Percentiles rank a stretch among this genome's conserved stretches.
Evolutionary conservation across 2,329 filamentous ascomycete genomes (phyloP).

Genomic region (Colletotrichum viniferum): DNA sequence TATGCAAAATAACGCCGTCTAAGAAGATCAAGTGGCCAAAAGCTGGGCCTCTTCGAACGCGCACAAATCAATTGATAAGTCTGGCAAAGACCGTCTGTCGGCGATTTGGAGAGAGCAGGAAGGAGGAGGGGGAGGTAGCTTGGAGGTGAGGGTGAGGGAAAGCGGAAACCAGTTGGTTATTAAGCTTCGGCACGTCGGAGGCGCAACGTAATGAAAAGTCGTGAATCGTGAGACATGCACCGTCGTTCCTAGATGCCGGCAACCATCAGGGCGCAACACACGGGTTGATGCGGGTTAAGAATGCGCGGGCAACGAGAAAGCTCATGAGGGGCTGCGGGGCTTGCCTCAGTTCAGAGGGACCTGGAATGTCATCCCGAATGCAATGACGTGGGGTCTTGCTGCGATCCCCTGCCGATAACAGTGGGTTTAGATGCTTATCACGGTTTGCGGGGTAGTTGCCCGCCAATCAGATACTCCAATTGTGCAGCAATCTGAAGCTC

Average conservation of each 20-base stretch:
- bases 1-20: neutral
- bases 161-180: conserved; percentile 1
- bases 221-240: conserved; percentile 2
- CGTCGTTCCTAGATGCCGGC: neutral
- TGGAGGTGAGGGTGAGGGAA: neutral
- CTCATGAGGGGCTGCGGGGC: conserved; percentile 13
- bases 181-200: neutral
- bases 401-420: neutral
- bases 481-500: neutral
- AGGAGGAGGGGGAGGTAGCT: neutral
- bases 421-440: neutral
- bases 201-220: neutral
- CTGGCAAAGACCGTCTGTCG: neutral
- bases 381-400: conserved; percentile 7
- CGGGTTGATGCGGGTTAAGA: conserved; percentile 19
- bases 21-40: neutral
- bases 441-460: conserved; percentile 5
- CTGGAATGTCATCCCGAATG: neutral
- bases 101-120: neutral
- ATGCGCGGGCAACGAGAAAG: neutral
- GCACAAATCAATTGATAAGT: neutral
- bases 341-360: neutral
- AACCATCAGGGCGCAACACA: neutral
- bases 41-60: neutral
- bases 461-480: conserved; percentile 9